Evolutionary conservation across 1,139 yeast genomes (phyloP).

Genomic region (Suhomyces guaymorum): DNA sequence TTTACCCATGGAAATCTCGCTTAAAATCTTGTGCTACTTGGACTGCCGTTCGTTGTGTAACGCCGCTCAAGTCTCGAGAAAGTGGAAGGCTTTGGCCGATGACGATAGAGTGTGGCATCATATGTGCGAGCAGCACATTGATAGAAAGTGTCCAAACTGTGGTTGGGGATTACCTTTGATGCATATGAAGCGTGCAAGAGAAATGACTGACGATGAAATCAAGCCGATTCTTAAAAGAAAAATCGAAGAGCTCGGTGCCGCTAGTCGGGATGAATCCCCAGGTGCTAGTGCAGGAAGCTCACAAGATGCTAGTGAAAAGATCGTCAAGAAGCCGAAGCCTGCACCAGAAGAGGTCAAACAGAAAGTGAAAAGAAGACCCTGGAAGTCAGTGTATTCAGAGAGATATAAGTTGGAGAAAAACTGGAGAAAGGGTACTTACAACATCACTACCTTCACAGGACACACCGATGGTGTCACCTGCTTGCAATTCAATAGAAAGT

Average conservation of each 20-base stretch:
- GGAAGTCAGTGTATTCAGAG: constrained; percentile 95
- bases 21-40: constrained; percentile 81
- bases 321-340: constrained; percentile 2
- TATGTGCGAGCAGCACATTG: constrained; percentile 97
- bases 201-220: constrained; percentile 35
- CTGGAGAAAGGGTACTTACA: constrained; percentile 85
- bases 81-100: constrained; percentile 88
- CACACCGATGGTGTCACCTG: constrained; percentile 87
- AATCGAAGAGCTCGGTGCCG: constrained; percentile 23
- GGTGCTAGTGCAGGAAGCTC: neutral
- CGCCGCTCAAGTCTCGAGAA: constrained; percentile 87
- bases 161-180: constrained; percentile 98
- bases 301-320: neutral
- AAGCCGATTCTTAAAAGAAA: constrained; percentile 29
- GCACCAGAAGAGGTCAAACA: constrained; percentile 1
- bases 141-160: constrained; percentile 94
- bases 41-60: constrained; percentile 90
- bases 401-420: constrained; percentile 87
- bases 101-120: constrained; percentile 98
- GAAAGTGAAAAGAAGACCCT: constrained; percentile 56
- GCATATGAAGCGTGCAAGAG: constrained; percentile 76
- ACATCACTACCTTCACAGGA: constrained; percentile 68
- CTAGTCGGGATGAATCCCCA: neutral
- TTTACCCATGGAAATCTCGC: constrained; percentile 80
- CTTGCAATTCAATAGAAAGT: constrained; percentile 73